Base-by-base conservation (phyloP, 2,329 filamentous ascomycete genomes). In the Curvularia sp. region DNA sequence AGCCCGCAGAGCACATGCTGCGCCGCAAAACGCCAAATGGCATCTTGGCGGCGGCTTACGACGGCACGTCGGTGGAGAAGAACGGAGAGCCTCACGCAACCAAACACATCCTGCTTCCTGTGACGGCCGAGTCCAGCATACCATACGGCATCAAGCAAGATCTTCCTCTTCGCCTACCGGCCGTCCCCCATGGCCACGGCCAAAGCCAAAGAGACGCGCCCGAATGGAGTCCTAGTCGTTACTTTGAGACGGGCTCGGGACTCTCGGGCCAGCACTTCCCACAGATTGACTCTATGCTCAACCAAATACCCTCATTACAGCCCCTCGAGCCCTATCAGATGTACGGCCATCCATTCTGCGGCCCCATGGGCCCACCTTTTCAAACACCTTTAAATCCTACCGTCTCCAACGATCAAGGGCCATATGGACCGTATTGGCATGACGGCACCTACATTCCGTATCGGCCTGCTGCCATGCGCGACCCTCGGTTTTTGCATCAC, bases 1-100 rank as follows among this genome's bases (percentile, higher is more conserved):
- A 78, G 51, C 72, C 74, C 10, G 75, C 76, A 53, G 92, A 97
- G 75, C 88, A 96, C 76, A 90, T 92, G 68, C 82, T 97, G 55
- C 87, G 94, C 65, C 87, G 94, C 65, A 98, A 98, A 78, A 98
- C 94, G 8, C 95, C 94, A 4, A 94, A 89, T 71, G 95, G 94
- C n/a, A 97, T 93, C 36, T 85, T 98, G 60, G 89, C 94, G 64
- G 92, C 91, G 53, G 93, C 92, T 10, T 97, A 97, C 72, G 93
- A 98, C 82, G 92, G 91, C 30, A 91, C 91, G 5, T 87, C 89
- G 1, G 83, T 88, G 21, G 89, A 92, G 71, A 86, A 89, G 68
- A 87, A 84, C 9, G 86, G 88, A 34, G 90, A 90, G 36, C 89
- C 89, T 5, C 91, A 91, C 36, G 89, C 91, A 1, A 81, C 87